Evolutionary conservation across 148 eudicot species (phyloP), one percentile per base, ranked within the genome.

Genomic region (Fagopyrum homotropicum): DNA sequence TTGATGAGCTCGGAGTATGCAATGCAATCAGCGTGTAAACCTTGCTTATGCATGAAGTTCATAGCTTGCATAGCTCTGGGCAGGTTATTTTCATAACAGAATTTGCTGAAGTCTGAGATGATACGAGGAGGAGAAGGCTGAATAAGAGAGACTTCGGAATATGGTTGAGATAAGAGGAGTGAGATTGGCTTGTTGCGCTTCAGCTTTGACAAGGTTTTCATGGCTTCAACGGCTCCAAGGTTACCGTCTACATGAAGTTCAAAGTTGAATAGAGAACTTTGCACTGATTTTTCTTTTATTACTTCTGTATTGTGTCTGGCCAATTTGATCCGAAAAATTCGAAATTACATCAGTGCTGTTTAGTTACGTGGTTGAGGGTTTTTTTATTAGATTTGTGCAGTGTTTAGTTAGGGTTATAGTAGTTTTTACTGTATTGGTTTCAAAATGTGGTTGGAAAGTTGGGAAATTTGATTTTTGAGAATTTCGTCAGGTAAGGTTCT

Each of bases 1-100:
- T 85, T 85, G 64, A 85, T 85, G 16, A 85, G 77, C 51, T 85
- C 85, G 35, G 88, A 75, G 57, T 85, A 85, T 15, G 81, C 76
- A n/a, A 72, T 17, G 66, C 81, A 79, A 72, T 81, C 80, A 19
- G 82, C 86, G 70, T 72, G 73, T 55, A 85, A 72, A 30, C 79
- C 79, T 56, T 79, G 77, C 0, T 72, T 81, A 79, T 85, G 72
- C 64, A 85, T 50, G 35, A 73, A 17, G 63, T 75, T 75, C 81
- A 85, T 51, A 29, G 86, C 81, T 29, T 77, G 75, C 11, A 85
- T 72, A 10, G 88, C 74, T 85, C 80, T 80, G 80, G 77, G 82
- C 43, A 85, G 78, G 72, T 82, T 83, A 50, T 78, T 78, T 26
- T 75, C 73, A 64, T 74, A 76, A 77, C 85, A 83, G 45, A 48